A percentile compares a stretch with the other conserved stretches of the same genome.
These are phyloP conservation scores for Flagelloscypha sp. DNA, from an alignment of 768 basidiomycete genomes.

Conservation along the genomic window DNA sequence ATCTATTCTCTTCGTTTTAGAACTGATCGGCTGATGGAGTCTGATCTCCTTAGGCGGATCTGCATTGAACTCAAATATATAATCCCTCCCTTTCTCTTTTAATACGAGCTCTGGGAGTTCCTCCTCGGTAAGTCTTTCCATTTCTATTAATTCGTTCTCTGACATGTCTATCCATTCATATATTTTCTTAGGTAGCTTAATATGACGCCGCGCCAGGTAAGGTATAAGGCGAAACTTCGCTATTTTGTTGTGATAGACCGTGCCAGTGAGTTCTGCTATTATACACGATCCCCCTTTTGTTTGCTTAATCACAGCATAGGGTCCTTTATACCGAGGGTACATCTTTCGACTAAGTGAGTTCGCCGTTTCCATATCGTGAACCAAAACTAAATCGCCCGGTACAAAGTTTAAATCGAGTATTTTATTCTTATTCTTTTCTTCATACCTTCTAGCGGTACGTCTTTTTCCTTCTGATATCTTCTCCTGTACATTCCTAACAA, in stretches of 20 bases:
- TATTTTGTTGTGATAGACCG: conserved; percentile 7
- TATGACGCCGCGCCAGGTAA: conserved; percentile 4
- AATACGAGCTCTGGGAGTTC: too few relatives aligned
- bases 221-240: conserved; percentile 8
- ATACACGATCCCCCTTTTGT: conserved; percentile 10
- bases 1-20: too few relatives aligned
- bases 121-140: too few relatives aligned
- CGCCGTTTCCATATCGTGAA: conserved; percentile 16
- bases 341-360: conserved; percentile 13
- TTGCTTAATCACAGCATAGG: conserved; percentile 13
- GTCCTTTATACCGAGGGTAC: conserved; percentile 16
- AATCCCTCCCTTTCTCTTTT: too few relatives aligned
- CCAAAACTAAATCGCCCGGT: conserved; percentile 17
- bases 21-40: too few relatives aligned
- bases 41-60: too few relatives aligned
- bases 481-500: conserved; percentile 14
- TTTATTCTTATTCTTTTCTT: conserved; percentile 10
- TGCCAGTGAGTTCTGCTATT: conserved; percentile 8
- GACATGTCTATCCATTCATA: too few relatives aligned
- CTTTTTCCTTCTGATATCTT: conserved; percentile 10
- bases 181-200: too few relatives aligned
- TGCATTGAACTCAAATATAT: too few relatives aligned
- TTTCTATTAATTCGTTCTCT: too few relatives aligned
- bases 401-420: conserved; percentile 10
- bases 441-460: conserved; percentile 13